A percentile compares a stretch with the other conserved stretches of the same genome.
Evolutionary conservation across 225 moss, liverwort and hornwort species (phyloP).

Genomic region (Takakia lepidozioides): DNA sequence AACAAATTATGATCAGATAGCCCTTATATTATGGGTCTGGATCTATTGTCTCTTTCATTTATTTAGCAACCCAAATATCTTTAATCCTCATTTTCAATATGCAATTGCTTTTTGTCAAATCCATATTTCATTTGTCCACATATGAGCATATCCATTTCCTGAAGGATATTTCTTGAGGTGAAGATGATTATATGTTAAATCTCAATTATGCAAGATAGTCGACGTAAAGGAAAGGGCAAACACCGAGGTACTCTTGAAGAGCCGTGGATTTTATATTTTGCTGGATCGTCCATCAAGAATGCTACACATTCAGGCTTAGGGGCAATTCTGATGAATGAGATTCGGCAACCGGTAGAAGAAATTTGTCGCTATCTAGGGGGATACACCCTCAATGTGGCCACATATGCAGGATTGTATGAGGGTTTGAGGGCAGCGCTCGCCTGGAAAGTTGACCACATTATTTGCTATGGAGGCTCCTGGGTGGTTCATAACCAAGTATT

Average conservation of each 20-base stretch:
- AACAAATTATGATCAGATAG: too few species aligned
- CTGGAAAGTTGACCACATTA: slow-evolving; percentile 9
- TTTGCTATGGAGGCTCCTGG: slow-evolving; percentile 3
- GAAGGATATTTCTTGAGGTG: too few species aligned
- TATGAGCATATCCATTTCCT: too few species aligned
- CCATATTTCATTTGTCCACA: too few species aligned
- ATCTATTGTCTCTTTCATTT: too few species aligned
- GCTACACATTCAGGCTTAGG: not conserved
- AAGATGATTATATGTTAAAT: too few species aligned
- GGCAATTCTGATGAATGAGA: slow-evolving; percentile 3
- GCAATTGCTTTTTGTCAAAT: too few species aligned
- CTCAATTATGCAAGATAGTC: too few species aligned
- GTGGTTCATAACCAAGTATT: slow-evolving; percentile 9
- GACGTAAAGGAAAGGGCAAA: slow-evolving; percentile 1
- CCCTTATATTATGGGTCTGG: too few species aligned
- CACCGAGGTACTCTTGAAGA: not conserved
- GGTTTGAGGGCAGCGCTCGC: slow-evolving; percentile 1
- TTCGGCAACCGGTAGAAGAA: not conserved
- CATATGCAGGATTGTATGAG: slow-evolving; percentile 1
- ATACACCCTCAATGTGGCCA: slow-evolving; percentile 1
- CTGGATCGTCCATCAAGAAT: slow-evolving; percentile 6
- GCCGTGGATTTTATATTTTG: slow-evolving; percentile 6
- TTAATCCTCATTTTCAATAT: too few species aligned
- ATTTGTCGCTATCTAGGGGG: not conserved
- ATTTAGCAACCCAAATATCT: too few species aligned